These are phyloP conservation scores for Cyclanthera cordifolia DNA, from an alignment of 306 rosid species.

Conservation along the genomic window DNA sequence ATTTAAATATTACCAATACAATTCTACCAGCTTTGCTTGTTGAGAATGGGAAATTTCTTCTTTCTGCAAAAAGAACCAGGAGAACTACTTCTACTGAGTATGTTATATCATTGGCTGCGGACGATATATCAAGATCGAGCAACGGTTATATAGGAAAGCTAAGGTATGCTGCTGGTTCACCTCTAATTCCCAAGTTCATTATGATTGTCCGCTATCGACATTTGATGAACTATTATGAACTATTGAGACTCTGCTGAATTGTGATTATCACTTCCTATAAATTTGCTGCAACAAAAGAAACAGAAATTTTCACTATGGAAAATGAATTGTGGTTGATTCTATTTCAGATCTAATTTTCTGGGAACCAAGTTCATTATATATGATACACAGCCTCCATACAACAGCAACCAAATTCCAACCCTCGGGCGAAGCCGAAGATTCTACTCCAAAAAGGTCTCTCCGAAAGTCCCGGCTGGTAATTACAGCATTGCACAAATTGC, in stretches of 20 bases:
- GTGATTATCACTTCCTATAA: background rate
- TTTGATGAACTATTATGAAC: constrained; percentile 1
- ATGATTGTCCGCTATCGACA: background rate
- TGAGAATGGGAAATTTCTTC: constrained; percentile 89
- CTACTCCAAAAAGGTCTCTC: constrained; percentile 73
- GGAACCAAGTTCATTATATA: constrained; percentile 86
- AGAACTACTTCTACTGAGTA: constrained; percentile 82
- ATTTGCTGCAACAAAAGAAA: constrained; percentile 2
- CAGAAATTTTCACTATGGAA: background rate
- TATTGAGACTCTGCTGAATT: background rate
- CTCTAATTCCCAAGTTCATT: background rate
- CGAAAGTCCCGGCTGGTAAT: constrained; percentile 74
- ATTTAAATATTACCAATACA: constrained; percentile 7
- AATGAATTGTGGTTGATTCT: background rate
- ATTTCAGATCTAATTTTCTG: constrained; percentile 74
- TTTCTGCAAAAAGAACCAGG: constrained; percentile 74
- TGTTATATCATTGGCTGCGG: constrained; percentile 69
- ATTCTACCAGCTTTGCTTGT: constrained; percentile 60
- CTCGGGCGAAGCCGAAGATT: constrained; percentile 77
- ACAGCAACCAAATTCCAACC: constrained; percentile 39
- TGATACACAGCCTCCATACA: constrained; percentile 81
- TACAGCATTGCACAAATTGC: constrained; percentile 64
- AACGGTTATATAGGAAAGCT: constrained; percentile 75
- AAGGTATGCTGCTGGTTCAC: constrained; percentile 33
- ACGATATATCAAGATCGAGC: constrained; percentile 74